Evolutionary conservation across 805 yeast genomes (phyloP).

Genomic region (Saccharomyces kudriavzevii): DNA sequence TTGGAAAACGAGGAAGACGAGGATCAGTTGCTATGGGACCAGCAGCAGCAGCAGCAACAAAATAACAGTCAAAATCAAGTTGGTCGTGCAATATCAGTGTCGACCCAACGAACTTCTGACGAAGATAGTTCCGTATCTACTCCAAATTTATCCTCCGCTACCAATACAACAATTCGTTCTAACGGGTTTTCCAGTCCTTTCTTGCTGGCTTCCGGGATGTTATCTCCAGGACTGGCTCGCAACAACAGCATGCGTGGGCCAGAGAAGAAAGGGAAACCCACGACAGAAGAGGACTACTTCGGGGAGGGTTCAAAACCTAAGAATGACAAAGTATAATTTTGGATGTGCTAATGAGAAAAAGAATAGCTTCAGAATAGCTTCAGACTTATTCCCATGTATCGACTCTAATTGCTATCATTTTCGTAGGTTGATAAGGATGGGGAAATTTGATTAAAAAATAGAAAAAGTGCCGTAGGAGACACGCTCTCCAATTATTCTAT

Average conservation of each 20-base stretch:
- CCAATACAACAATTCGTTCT: conserved; percentile 22
- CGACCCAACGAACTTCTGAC: conserved; percentile 12
- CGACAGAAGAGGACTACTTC: conserved; percentile 5
- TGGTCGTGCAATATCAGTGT: conserved; percentile 2
- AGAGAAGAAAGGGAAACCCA: neutral
- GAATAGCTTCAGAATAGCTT: no score
- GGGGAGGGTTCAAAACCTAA: neutral
- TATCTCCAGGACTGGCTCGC: conserved; percentile 39
- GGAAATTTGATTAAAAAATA: neutral
- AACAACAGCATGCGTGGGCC: conserved; percentile 7
- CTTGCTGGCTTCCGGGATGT: conserved; percentile 52
- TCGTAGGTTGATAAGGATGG: neutral
- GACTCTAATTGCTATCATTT: neutral
- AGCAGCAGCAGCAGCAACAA: conserved; percentile 13
- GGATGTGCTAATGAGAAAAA: neutral
- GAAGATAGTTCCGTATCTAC: conserved; percentile 12
- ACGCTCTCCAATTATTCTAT: neutral
- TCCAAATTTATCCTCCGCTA: conserved; percentile 8
- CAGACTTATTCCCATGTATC: neutral
- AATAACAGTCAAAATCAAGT: conserved; percentile 4
- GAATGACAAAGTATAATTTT: neutral
- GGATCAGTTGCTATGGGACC: conserved; percentile 26
- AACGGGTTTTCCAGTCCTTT: conserved; percentile 62
- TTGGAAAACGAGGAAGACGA: conserved; percentile 22
- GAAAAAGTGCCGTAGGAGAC: neutral